phyloP scores from a whole-genome alignment of 768 basidiomycete species.

The Mycena galericulata region DNA sequence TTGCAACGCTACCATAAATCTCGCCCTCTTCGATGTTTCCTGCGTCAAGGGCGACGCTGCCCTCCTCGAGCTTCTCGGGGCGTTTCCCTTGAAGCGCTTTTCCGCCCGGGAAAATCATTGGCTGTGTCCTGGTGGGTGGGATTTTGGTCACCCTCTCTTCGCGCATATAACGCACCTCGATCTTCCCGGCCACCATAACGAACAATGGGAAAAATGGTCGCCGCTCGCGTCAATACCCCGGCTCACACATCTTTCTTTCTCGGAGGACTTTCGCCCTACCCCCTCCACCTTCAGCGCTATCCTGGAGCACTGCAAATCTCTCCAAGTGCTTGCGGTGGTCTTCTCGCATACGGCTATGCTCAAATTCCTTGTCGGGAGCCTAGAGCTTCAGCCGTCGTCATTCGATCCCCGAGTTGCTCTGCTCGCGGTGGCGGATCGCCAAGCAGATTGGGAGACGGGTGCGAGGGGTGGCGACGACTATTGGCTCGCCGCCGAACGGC shows the following conservation, averaged over 20 bases:
- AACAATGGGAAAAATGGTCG: neutral
- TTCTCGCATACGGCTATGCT: constrained; percentile 11
- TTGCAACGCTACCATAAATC: too few species aligned
- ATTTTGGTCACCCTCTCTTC: neutral
- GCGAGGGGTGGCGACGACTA: constrained; percentile 13
- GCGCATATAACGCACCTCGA: constrained; percentile 2
- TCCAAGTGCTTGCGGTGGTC: constrained; percentile 9
- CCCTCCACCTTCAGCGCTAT: neutral
- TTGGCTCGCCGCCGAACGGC: constrained; percentile 13
- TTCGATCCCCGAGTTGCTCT: constrained; percentile 14
- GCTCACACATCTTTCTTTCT: constrained; percentile 9
- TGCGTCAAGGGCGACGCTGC: too few species aligned
- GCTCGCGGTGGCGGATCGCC: constrained; percentile 5
- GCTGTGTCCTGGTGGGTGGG: too few species aligned
- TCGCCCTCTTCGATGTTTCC: too few species aligned
- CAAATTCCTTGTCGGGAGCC: neutral
- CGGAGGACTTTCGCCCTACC: neutral
- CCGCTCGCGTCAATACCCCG: constrained; percentile 7
- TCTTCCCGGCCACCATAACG: neutral
- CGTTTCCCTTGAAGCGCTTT: too few species aligned
- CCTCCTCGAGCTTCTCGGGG: too few species aligned
- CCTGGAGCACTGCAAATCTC: constrained; percentile 13
- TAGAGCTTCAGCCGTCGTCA: constrained; percentile 2
- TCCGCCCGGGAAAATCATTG: too few species aligned
- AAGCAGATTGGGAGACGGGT: too few species aligned